Conservation (phyloP, 257 asterid species). For the Nicotiana obtusifolia region DNA sequence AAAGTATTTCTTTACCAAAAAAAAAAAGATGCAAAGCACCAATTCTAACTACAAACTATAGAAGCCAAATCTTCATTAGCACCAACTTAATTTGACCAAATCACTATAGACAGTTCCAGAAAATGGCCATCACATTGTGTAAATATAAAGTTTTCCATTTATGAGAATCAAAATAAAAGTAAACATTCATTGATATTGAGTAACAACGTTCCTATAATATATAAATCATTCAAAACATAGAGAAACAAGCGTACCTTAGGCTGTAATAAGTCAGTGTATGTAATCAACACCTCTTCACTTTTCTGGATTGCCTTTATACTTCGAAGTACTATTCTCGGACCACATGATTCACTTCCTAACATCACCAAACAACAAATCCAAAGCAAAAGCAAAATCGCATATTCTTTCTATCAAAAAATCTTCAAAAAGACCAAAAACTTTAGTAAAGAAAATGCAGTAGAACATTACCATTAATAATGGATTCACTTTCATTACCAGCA, state of each 20-base stretch:
- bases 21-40: neutral
- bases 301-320: slow-evolving; percentile 50
- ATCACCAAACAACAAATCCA: slow-evolving; percentile 13
- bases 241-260: slow-evolving; percentile 47
- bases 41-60: neutral
- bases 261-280: slow-evolving; percentile 76
- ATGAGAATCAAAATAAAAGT: neutral
- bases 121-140: neutral
- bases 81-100: neutral
- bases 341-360: slow-evolving; percentile 40
- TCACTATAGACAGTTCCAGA: neutral
- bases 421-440: neutral
- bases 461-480: neutral
- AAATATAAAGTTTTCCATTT: neutral
- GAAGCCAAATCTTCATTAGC: neutral
- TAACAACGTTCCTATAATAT: neutral
- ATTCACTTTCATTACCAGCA: slow-evolving; percentile 7
- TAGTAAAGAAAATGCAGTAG: neutral
- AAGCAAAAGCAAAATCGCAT: neutral
- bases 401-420: neutral
- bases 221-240: neutral
- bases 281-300: slow-evolving; percentile 68
- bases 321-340: slow-evolving; percentile 60
- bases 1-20: too few species aligned
- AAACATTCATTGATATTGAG: neutral